phyloP scores from a whole-genome alignment of 306 rosid genomes.

The Argentina anserina region DNA sequence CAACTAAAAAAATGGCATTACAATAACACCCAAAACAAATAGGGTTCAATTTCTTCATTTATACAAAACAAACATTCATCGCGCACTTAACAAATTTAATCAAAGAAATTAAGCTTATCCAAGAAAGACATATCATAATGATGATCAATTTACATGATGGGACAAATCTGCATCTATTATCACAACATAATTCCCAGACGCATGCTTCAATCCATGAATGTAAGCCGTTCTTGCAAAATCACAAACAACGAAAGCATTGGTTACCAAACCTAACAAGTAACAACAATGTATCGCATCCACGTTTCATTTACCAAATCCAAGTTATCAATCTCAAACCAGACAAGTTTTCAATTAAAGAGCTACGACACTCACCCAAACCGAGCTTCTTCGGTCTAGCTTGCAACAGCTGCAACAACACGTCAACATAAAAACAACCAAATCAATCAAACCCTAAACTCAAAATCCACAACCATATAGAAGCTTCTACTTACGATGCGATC shows the following conservation, averaged over 20 bases:
- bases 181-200: constrained; percentile 85
- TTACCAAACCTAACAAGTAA: background rate
- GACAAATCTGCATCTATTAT: constrained; percentile 97
- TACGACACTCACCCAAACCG: constrained; percentile 66
- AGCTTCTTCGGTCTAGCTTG: constrained; percentile 87
- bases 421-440: background rate
- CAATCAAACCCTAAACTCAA: background rate
- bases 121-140: background rate
- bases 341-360: background rate
- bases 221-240: constrained; percentile 87
- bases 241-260: background rate
- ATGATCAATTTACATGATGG: constrained; percentile 63
- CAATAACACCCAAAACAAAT: no score
- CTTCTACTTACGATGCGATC: constrained; percentile 81
- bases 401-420: constrained; percentile 61
- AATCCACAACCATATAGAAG: background rate
- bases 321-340: background rate
- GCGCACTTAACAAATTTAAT: no score
- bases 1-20: no score
- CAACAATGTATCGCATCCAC: no score
- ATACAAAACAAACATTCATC: no score
- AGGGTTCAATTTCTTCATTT: no score
- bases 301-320: constrained; percentile 25
- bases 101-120: background rate
- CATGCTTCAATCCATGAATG: constrained; percentile 90